phyloP scores from a whole-genome alignment of 1,139 yeast genomes.

The Nematodospora anomalae region DNA sequence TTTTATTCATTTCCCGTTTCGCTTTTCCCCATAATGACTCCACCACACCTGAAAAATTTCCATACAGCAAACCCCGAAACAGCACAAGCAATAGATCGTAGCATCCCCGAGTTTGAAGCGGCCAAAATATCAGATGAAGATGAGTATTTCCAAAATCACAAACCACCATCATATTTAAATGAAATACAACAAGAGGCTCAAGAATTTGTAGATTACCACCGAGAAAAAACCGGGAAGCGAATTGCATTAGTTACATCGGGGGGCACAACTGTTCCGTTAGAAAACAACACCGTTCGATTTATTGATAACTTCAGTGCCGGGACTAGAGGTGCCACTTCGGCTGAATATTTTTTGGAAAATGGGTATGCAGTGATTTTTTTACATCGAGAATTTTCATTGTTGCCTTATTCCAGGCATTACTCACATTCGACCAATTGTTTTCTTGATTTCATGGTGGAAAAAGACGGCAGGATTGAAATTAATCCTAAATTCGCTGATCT shows the following conservation, averaged over 20 bases:
- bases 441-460: slow-evolving; percentile 73
- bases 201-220: slow-evolving; percentile 56
- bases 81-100: slow-evolving; percentile 73
- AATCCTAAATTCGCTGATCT: slow-evolving; percentile 59
- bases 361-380: slow-evolving; percentile 92
- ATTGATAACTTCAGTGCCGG: slow-evolving; percentile 98
- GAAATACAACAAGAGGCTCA: slow-evolving; percentile 57
- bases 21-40: too few species aligned
- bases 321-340: slow-evolving; percentile 94
- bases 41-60: slow-evolving; percentile 25
- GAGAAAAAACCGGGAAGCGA: slow-evolving; percentile 37
- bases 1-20: too few species aligned
- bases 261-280: slow-evolving; percentile 98
- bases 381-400: slow-evolving; percentile 86
- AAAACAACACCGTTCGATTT: slow-evolving; percentile 92
- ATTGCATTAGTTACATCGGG: slow-evolving; percentile 90
- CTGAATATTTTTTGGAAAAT: slow-evolving; percentile 81
- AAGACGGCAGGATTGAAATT: slow-evolving; percentile 55
- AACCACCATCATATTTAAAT: slow-evolving; percentile 71
- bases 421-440: slow-evolving; percentile 84
- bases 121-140: slow-evolving; percentile 77
- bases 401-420: slow-evolving; percentile 89
- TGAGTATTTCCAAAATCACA: slow-evolving; percentile 66
- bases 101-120: slow-evolving; percentile 73
- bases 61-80: slow-evolving; percentile 74